Evolutionary conservation across 1,284 basidiomycete species (phyloP).

Genomic region (Hemileia vastatrix): DNA sequence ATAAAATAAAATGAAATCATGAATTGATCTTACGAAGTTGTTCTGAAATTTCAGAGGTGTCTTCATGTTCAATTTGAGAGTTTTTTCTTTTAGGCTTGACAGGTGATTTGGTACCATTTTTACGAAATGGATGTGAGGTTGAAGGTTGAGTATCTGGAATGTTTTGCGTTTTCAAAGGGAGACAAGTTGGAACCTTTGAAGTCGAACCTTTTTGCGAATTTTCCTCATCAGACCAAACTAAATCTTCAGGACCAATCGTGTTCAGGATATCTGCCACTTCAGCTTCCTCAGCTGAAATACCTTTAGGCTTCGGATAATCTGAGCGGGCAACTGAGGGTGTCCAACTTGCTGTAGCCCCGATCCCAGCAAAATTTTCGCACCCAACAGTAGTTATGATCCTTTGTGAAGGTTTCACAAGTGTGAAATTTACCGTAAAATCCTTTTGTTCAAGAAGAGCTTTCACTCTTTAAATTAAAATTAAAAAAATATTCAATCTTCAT

Average conservation of each 20-base stretch:
- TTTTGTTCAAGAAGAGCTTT: conserved; percentile 17
- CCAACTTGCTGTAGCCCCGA: conserved; percentile 13
- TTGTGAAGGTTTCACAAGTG: conserved; percentile 22
- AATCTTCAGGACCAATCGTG: conserved; percentile 7
- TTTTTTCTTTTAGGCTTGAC: too few relatives aligned
- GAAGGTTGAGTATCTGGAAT: too few relatives aligned
- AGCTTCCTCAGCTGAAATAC: conserved; percentile 11
- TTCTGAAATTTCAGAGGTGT: too few relatives aligned
- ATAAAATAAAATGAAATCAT: too few relatives aligned
- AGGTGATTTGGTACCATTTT: too few relatives aligned
- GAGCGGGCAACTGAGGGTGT: conserved; percentile 7
- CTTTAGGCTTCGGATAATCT: conserved; percentile 21
- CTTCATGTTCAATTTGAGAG: too few relatives aligned
- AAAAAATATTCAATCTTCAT: too few relatives aligned
- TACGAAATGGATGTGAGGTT: too few relatives aligned
- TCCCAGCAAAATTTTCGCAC: conserved; percentile 20
- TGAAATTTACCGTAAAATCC: conserved; percentile 14
- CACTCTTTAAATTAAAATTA: conserved; percentile 3
- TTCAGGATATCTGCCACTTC: conserved; percentile 7
- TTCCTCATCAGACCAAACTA: conserved; percentile 8
- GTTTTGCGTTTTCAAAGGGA: too few relatives aligned
- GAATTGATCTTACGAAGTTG: too few relatives aligned
- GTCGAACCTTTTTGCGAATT: too few relatives aligned
- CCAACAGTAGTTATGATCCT: conserved; percentile 7
- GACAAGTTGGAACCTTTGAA: too few relatives aligned